Percentiles rank a stretch among this genome's conserved stretches.
phyloP scores from a whole-genome alignment of 805 yeast species.

The Nakazawaea ishiwadae region DNA sequence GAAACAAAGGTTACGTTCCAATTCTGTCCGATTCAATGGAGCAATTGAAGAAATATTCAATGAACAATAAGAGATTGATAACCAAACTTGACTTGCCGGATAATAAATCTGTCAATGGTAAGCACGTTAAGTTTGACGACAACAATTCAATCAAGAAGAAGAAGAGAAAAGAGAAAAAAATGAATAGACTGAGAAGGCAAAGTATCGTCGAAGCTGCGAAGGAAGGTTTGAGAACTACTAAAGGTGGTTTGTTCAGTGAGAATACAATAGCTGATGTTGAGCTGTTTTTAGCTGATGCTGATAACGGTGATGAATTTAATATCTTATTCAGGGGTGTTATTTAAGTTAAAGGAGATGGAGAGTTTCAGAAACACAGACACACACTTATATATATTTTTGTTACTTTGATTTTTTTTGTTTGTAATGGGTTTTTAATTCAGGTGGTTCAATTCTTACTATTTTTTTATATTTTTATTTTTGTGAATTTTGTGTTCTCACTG shows the following conservation, averaged over 20 bases:
- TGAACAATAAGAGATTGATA: conserved; percentile 3
- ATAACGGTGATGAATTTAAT: conserved; percentile 35
- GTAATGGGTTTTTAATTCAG: too few species aligned
- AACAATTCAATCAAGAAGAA: conserved; percentile 20
- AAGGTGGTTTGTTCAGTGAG: conserved; percentile 73
- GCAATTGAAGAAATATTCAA: conserved; percentile 5
- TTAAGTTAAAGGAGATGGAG: conserved; percentile 1
- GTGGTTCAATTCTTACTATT: too few species aligned
- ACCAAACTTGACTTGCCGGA: not conserved
- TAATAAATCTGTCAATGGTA: not conserved
- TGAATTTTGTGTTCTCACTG: too few species aligned
- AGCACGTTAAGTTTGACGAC: conserved; percentile 4
- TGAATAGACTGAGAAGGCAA: conserved; percentile 47
- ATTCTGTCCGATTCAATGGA: conserved; percentile 4
- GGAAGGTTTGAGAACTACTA: conserved; percentile 72
- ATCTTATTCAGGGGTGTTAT: conserved; percentile 27
- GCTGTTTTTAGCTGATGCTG: conserved; percentile 54
- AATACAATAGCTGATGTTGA: conserved; percentile 71
- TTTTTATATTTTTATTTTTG: too few species aligned
- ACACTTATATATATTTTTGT: too few species aligned
- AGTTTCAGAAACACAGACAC: too few species aligned
- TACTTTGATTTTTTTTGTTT: too few species aligned
- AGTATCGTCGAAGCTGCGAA: conserved; percentile 71
- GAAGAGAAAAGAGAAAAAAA: conserved; percentile 27
- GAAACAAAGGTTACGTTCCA: conserved; percentile 62